Evolutionary conservation across 257 asterid species (phyloP).

Genomic region (Scutellaria minor): DNA sequence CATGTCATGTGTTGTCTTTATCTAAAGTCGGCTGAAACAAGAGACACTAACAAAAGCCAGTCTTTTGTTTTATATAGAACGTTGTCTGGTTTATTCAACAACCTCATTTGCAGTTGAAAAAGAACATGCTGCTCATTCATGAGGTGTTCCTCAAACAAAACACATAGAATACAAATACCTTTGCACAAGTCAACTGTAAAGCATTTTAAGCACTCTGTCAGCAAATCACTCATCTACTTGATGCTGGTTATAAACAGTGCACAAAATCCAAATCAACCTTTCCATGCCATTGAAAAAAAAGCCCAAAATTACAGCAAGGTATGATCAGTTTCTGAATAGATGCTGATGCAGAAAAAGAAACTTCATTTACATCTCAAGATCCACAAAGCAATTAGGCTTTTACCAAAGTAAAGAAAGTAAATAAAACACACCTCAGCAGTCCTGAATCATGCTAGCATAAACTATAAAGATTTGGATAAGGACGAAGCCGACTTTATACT

Average conservation of each 20-base stretch:
- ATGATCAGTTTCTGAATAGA: slow-evolving; percentile 35
- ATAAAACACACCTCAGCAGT: slow-evolving; percentile 31
- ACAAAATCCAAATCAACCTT: slow-evolving; percentile 29
- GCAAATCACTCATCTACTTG: slow-evolving; percentile 24
- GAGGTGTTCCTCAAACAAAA: slow-evolving; percentile 39
- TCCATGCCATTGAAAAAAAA: slow-evolving; percentile 21
- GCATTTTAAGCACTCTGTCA: slow-evolving; percentile 31
- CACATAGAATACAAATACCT: slow-evolving; percentile 19
- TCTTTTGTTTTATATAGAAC: slow-evolving; percentile 32
- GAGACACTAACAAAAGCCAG: slow-evolving; percentile 29
- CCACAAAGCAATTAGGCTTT: slow-evolving; percentile 27
- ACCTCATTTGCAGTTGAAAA: slow-evolving; percentile 35
- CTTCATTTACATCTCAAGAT: slow-evolving; percentile 33
- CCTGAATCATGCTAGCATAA: slow-evolving; percentile 23
- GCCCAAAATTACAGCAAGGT: slow-evolving; percentile 42
- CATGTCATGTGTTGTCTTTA: slow-evolving; percentile 11
- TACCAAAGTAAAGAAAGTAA: slow-evolving; percentile 25
- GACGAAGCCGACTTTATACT: slow-evolving; percentile 27
- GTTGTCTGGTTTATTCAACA: background rate
- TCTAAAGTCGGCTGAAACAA: slow-evolving; percentile 13
- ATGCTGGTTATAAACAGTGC: background rate
- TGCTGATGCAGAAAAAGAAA: slow-evolving; percentile 53
- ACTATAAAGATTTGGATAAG: slow-evolving; percentile 33
- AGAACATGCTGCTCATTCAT: slow-evolving; percentile 27
- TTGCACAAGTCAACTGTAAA: slow-evolving; percentile 33